Evolutionary conservation across 108 stramenopile species (phyloP).

Genomic region (Ochromonas danica): DNA sequence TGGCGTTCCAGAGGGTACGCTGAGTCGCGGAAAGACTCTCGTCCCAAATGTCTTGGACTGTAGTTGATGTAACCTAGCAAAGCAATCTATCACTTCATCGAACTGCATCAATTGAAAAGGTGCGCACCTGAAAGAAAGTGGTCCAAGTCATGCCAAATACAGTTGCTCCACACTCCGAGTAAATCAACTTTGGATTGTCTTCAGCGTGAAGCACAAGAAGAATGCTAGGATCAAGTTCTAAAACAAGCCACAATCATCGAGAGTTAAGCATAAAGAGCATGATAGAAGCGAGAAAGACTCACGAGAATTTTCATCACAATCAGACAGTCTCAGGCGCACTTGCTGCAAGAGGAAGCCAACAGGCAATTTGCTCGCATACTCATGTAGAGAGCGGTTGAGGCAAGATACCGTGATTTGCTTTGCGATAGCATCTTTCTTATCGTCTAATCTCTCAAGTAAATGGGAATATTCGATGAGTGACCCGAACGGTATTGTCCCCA

Average conservation of each 20-base stretch:
- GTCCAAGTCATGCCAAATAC: slow-evolving; percentile 18
- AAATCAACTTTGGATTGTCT: not conserved
- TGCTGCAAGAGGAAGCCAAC: too few relatives aligned
- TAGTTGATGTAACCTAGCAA: not conserved
- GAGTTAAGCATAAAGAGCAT: too few relatives aligned
- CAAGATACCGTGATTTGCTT: not conserved
- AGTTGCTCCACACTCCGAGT: not conserved
- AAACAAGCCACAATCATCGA: not conserved
- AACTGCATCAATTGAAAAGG: too few relatives aligned
- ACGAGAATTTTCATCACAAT: not conserved
- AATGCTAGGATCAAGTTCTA: not conserved
- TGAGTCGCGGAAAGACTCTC: not conserved
- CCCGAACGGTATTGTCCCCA: not conserved
- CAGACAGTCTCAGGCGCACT: not conserved
- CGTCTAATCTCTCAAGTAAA: not conserved
- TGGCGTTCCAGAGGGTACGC: slow-evolving; percentile 36
- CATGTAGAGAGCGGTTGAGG: not conserved
- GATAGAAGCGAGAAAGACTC: too few relatives aligned
- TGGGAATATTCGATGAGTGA: not conserved
- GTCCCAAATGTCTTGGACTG: not conserved
- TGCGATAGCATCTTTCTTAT: not conserved
- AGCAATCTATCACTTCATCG: not conserved
- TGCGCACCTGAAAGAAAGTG: not conserved
- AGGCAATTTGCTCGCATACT: not conserved
- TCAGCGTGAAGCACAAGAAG: not conserved